Evolutionary conservation across 2,329 filamentous ascomycete species (phyloP).

Genomic region (Ophiostoma novo-ulmi): DNA sequence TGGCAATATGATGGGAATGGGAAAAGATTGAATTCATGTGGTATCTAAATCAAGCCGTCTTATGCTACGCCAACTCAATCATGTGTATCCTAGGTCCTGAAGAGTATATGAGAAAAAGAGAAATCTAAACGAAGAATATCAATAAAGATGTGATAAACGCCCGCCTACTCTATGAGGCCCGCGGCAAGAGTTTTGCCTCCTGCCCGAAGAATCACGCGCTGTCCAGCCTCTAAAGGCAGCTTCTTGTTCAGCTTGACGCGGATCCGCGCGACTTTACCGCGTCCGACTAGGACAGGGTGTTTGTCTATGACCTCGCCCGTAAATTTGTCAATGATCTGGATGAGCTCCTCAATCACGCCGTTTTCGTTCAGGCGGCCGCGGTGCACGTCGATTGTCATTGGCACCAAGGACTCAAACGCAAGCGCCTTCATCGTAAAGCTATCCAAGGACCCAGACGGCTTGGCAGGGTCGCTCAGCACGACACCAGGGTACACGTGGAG

Average conservation of each 20-base stretch:
- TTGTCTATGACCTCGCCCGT: slow-evolving; percentile 73
- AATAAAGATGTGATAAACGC: neutral
- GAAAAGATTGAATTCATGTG: neutral
- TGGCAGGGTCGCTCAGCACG: slow-evolving; percentile 67
- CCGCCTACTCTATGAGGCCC: slow-evolving; percentile 65
- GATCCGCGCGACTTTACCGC: slow-evolving; percentile 77
- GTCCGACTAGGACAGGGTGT: slow-evolving; percentile 67
- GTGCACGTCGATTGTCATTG: slow-evolving; percentile 85
- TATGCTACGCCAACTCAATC: too few species aligned
- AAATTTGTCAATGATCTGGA: slow-evolving; percentile 36
- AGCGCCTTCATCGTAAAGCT: slow-evolving; percentile 77
- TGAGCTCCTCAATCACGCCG: slow-evolving; percentile 66
- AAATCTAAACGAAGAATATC: neutral
- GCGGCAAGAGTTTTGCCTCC: slow-evolving; percentile 82
- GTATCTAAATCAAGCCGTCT: neutral
- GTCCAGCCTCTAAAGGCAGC: slow-evolving; percentile 74
- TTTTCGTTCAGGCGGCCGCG: slow-evolving; percentile 74
- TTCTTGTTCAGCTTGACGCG: slow-evolving; percentile 67
- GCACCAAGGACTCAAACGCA: slow-evolving; percentile 83
- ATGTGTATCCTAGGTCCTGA: too few species aligned
- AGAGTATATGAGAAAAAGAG: neutral
- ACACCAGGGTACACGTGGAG: slow-evolving; percentile 79
- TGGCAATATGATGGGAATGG: neutral
- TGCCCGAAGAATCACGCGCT: slow-evolving; percentile 73
- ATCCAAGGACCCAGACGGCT: slow-evolving; percentile 65